phyloP scores from a whole-genome alignment of 352 stramenopile species.

The Pythium dissotocum region DNA sequence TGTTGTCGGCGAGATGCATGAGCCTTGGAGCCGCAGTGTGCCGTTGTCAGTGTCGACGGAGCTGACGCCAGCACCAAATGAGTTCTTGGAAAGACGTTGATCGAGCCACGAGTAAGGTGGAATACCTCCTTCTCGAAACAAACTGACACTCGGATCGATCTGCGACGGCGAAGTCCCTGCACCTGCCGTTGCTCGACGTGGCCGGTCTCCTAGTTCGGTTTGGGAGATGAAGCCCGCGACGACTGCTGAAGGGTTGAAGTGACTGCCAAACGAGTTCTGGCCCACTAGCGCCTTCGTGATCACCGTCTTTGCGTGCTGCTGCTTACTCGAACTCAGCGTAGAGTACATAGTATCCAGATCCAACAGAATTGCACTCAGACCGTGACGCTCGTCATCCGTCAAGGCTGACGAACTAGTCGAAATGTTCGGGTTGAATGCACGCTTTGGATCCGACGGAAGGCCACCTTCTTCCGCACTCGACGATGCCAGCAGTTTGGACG shows the following conservation, averaged over 20 bases:
- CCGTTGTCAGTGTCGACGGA: neutral
- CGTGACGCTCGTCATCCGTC: conserved; percentile 41
- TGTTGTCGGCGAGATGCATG: neutral
- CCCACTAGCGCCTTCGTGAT: conserved; percentile 28
- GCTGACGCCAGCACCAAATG: neutral
- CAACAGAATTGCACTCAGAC: conserved; percentile 38
- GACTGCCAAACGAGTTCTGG: conserved; percentile 9
- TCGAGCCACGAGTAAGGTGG: neutral
- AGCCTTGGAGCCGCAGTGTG: conserved; percentile 16
- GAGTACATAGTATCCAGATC: conserved; percentile 53
- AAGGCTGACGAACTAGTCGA: conserved; percentile 13
- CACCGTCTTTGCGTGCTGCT: conserved; percentile 31
- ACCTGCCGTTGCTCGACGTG: neutral
- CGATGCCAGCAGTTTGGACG: conserved; percentile 35
- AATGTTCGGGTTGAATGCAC: neutral
- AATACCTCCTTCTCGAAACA: neutral
- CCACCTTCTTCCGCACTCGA: conserved; percentile 5
- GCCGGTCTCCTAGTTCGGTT: neutral
- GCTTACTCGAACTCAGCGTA: conserved; percentile 39
- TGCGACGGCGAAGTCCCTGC: neutral
- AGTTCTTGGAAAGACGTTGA: neutral
- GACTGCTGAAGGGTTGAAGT: neutral
- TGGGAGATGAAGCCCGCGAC: neutral
- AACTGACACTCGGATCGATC: neutral
- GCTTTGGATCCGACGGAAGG: neutral